A percentile compares a stretch with the other conserved stretches of the same genome.
Evolutionary conservation across 2,329 filamentous ascomycete species (phyloP).

Genomic region (Cyanodermella asteris): DNA sequence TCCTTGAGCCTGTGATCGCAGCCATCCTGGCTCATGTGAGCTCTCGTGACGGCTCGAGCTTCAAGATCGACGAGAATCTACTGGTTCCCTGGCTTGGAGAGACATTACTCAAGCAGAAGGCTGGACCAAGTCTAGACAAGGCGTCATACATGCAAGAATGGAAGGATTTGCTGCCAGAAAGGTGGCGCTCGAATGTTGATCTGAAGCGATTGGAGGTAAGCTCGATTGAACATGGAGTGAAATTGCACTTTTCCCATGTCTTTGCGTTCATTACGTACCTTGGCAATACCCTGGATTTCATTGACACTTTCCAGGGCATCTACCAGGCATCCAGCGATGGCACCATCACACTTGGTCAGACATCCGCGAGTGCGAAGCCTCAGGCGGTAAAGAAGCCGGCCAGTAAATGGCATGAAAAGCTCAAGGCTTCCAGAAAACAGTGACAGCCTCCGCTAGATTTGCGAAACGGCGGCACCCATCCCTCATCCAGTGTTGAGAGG

Average conservation of each 20-base stretch:
- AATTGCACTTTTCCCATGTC: no score
- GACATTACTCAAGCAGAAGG: slow-evolving; percentile 5
- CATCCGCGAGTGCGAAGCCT: not conserved
- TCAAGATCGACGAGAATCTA: not conserved
- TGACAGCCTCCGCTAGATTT: not conserved
- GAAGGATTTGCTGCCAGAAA: slow-evolving; percentile 9
- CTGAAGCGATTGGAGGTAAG: slow-evolving; percentile 8
- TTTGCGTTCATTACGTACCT: no score
- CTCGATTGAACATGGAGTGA: no score
- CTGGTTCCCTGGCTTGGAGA: slow-evolving; percentile 6
- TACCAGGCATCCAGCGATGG: slow-evolving; percentile 4
- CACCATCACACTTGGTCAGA: not conserved
- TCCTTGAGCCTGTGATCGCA: slow-evolving; percentile 2
- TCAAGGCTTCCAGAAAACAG: slow-evolving; percentile 16
- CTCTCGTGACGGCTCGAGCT: no score
- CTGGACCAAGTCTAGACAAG: slow-evolving; percentile 1
- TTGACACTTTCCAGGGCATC: slow-evolving; percentile 4
- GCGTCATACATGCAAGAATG: slow-evolving; percentile 6
- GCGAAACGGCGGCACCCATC: not conserved
- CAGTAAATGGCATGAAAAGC: slow-evolving; percentile 22
- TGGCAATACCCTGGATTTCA: not conserved
- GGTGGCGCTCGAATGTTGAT: slow-evolving; percentile 7
- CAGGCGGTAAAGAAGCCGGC: slow-evolving; percentile 13
- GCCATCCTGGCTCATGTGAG: no score
- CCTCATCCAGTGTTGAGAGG: not conserved